Percentiles rank a stretch among this genome's conserved stretches.
phyloP scores from a whole-genome alignment of 2,329 filamentous ascomycete genomes.

The Apiospora phragmitis region DNA sequence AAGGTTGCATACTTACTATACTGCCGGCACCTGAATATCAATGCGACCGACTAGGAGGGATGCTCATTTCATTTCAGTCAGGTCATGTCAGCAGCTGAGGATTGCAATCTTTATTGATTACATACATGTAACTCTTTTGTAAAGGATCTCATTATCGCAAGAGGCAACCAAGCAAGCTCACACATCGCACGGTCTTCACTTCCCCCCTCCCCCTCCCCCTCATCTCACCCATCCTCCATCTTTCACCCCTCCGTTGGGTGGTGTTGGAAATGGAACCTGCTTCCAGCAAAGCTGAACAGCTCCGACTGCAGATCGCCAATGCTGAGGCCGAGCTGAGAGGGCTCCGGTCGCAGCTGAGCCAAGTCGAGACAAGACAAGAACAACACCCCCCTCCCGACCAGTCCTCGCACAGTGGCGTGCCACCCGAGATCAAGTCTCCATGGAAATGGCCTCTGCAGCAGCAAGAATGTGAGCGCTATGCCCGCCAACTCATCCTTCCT shows the following conservation, averaged over 20 bases:
- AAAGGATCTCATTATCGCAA: no score
- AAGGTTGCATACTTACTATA: no score
- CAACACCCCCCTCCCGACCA: background rate
- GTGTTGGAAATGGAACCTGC: constrained; percentile 35
- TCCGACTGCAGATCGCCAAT: constrained; percentile 48
- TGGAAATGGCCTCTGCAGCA: constrained; percentile 68
- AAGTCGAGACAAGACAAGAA: constrained; percentile 34
- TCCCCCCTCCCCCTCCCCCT: no score
- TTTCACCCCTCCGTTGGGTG: background rate
- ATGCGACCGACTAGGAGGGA: no score
- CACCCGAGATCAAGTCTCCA: background rate
- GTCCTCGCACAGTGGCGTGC: background rate
- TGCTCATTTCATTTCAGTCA: no score
- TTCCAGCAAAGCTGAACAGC: constrained; percentile 10
- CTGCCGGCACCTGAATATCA: no score
- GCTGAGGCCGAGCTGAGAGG: constrained; percentile 49
- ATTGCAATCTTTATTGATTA: no score
- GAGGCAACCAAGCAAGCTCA: no score
- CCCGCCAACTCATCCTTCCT: constrained; percentile 86
- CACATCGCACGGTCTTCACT: background rate
- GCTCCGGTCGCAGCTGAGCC: constrained; percentile 46
- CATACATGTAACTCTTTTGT: no score
- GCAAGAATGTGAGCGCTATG: constrained; percentile 84
- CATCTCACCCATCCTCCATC: background rate
- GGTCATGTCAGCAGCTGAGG: no score